These are phyloP conservation scores for Clavispora santaluciae DNA, from an alignment of 805 yeast genomes.

Conservation along the genomic window DNA sequence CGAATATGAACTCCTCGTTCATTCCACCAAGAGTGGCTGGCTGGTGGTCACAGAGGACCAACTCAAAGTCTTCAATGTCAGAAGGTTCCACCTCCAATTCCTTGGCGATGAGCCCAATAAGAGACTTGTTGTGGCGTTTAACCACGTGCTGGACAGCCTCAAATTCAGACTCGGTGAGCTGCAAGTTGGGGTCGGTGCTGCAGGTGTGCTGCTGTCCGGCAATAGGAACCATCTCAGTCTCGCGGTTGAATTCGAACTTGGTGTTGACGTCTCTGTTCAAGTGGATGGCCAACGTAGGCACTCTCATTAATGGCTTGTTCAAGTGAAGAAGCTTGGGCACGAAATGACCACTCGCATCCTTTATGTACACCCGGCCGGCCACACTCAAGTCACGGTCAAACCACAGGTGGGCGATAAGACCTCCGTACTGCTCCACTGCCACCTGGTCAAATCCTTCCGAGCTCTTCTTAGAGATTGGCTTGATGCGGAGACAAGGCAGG, in stretches of 20 bases:
- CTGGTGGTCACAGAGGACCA: conserved; percentile 81
- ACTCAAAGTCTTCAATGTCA: conserved; percentile 87
- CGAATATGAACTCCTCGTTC: conserved; percentile 83
- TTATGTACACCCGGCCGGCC: conserved; percentile 87
- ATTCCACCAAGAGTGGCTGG: conserved; percentile 81
- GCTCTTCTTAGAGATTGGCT: conserved; percentile 72
- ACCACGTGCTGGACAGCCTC: conserved; percentile 60
- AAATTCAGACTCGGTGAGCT: conserved; percentile 49
- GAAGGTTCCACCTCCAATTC: conserved; percentile 49
- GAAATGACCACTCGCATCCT: conserved; percentile 40
- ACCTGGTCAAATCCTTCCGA: conserved; percentile 79
- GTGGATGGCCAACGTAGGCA: conserved; percentile 94
- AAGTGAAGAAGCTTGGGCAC: conserved; percentile 72
- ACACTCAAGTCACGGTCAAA: conserved; percentile 88
- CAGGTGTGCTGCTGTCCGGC: conserved; percentile 58
- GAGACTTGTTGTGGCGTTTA: conserved; percentile 70
- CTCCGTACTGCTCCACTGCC: conserved; percentile 94
- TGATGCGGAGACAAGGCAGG: conserved; percentile 83
- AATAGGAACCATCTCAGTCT: conserved; percentile 80
- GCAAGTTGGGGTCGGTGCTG: conserved; percentile 46
- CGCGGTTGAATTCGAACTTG: conserved; percentile 86
- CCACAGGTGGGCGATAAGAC: conserved; percentile 96
- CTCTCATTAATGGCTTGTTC: conserved; percentile 73
- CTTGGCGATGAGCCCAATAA: conserved; percentile 63
- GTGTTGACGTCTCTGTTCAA: conserved; percentile 69